Base-by-base conservation (phyloP, 73 alveolate genomes). In the Paramecium sonneborni region DNA sequence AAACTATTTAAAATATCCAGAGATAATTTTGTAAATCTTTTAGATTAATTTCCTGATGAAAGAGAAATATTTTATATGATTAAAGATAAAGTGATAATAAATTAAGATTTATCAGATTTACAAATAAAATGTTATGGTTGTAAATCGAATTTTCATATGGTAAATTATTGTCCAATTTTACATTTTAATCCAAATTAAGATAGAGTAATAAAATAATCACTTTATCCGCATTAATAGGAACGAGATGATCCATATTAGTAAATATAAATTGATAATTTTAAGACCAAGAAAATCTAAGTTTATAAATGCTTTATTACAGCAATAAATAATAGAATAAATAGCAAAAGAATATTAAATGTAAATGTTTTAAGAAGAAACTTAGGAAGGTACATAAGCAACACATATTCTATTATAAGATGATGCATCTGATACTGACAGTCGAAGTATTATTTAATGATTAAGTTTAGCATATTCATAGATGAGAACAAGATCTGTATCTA, bases 181-280 rank as follows among this genome's bases (percentile, higher is more conserved):
- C 90, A 79, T 79, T 79, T 43, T 32, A 41, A 14, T 32, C 90
- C 90, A 41, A 44, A 46, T 79, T 2, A 41, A 20, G 90, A 79
- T n/a, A 79, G 90, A 46, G 74, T 79, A 1, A 39, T 79, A 2
- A 79, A 79, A 43, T 79, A 79, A 79, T 10, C 44, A 39, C 34
- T 43, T 6, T 79, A 79, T 24, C 90, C 90, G 39, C 41, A 79
- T 30, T 4, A 41, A 18, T 79, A 79, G 41, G 72, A 41, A 79
- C 6, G 90, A 79, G 90, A 79, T 44, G 90, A 79, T 26, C 90
- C 90, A 5, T 79, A 43, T 6, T 39, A 43, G 90, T 79, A 79
- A 14, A n/a, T 3, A 79, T 39, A 18, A 0, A 79, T 79, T 70
- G 0, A 38, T 79, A 10, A 10, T 0, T 39, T 12, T 14, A 1